These are phyloP conservation scores for Aspergillus spinulosporus DNA, from an alignment of 2,329 filamentous ascomycete genomes.

Conservation along the genomic window DNA sequence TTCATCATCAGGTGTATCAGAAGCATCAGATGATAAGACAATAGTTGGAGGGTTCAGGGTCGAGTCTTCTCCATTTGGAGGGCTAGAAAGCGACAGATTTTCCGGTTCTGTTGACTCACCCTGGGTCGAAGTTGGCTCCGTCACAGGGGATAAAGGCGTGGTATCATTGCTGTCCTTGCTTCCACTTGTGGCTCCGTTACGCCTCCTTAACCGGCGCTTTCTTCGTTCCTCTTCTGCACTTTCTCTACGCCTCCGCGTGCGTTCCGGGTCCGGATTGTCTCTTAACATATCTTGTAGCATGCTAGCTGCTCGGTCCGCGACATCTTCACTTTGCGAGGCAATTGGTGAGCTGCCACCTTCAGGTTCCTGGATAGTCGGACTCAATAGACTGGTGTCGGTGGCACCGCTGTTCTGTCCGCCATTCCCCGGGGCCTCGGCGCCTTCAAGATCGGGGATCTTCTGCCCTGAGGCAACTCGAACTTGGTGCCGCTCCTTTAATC, in stretches of 20 bases:
- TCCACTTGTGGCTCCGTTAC: conserved; percentile 51
- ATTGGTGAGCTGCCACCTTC: conserved; percentile 38
- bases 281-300: conserved; percentile 77
- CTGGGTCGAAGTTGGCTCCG: conserved; percentile 34
- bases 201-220: conserved; percentile 64
- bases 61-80: conserved; percentile 25
- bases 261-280: conserved; percentile 57
- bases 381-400: conserved; percentile 44
- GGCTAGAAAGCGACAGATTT: conserved; percentile 25
- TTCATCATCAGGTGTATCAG: conserved; percentile 28
- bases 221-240: conserved; percentile 77
- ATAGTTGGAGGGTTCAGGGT: conserved; percentile 32
- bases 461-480: conserved; percentile 87
- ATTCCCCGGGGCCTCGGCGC: conserved; percentile 60
- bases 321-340: conserved; percentile 63
- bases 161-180: conserved; percentile 42
- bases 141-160: conserved; percentile 31
- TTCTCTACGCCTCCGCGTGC: conserved; percentile 66
- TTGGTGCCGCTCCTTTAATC: conserved; percentile 87
- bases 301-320: conserved; percentile 80
- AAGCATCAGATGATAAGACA: conserved; percentile 34
- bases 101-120: conserved; percentile 26
- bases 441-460: conserved; percentile 69
- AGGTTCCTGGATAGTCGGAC: conserved; percentile 47
- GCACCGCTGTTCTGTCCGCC: conserved; percentile 42